A percentile compares a stretch with the other conserved stretches of the same genome.
Evolutionary conservation across 768 basidiomycete species (phyloP).

Genomic region (Boletus reticulatus): DNA sequence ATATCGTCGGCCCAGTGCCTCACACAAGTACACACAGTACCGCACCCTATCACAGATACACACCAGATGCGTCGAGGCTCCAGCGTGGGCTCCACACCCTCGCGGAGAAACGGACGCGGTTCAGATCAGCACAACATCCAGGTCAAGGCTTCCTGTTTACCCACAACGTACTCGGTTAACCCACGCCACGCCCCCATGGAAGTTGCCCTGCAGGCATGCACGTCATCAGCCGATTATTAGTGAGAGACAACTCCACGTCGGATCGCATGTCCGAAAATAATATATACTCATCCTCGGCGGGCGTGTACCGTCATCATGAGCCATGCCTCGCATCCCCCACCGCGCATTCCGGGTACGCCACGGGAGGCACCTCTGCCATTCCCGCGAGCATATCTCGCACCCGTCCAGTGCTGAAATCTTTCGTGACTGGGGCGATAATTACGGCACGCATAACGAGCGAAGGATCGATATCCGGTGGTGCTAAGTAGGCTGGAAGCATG

Average conservation of each 20-base stretch:
- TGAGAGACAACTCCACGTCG: slow-evolving; percentile 10
- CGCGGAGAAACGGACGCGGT: slow-evolving; percentile 16
- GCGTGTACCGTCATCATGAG: not conserved
- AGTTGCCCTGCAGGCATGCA: slow-evolving; percentile 13
- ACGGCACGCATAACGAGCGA: slow-evolving; percentile 54
- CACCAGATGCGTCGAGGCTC: slow-evolving; percentile 26
- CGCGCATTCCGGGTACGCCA: slow-evolving; percentile 23
- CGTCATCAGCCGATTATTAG: slow-evolving; percentile 18
- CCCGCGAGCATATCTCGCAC: slow-evolving; percentile 23
- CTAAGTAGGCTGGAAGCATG: slow-evolving; percentile 39
- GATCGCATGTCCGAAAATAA: slow-evolving; percentile 19
- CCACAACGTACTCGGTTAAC: slow-evolving; percentile 30
- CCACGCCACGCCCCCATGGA: slow-evolving; percentile 17
- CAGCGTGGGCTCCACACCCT: slow-evolving; percentile 30
- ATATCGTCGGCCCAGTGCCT: slow-evolving; percentile 4
- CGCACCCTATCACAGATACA: slow-evolving; percentile 19
- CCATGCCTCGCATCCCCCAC: not conserved
- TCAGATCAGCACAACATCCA: slow-evolving; percentile 13
- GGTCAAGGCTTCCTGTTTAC: slow-evolving; percentile 10
- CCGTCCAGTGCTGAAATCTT: slow-evolving; percentile 41
- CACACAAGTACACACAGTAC: slow-evolving; percentile 1
- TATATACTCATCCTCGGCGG: not conserved
- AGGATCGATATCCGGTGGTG: slow-evolving; percentile 41
- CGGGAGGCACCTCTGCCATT: slow-evolving; percentile 16
- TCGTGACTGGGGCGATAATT: slow-evolving; percentile 41